Conservation (phyloP, 495 filamentous ascomycete species). For the Penicillium angulare region DNA sequence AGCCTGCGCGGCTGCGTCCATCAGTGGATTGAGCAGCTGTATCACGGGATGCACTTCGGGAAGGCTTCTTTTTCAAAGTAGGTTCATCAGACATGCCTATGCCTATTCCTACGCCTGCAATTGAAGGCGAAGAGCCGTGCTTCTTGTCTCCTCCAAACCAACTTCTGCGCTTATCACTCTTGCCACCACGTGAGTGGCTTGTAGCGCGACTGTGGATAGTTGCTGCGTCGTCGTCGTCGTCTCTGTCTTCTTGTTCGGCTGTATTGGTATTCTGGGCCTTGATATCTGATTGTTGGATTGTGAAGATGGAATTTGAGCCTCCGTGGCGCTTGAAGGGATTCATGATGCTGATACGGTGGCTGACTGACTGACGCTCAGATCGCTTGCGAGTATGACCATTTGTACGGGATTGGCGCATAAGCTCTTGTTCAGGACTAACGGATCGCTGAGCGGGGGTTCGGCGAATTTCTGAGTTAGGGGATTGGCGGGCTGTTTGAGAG, state of each 20-base stretch:
- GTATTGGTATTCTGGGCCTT: constrained; percentile 24
- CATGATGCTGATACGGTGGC: constrained; percentile 48
- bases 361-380: constrained; percentile 40
- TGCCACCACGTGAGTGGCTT: constrained; percentile 37
- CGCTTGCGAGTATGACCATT: constrained; percentile 35
- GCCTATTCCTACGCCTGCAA: constrained; percentile 23
- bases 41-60: constrained; percentile 32
- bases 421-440: constrained; percentile 39
- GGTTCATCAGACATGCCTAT: constrained; percentile 32
- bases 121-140: constrained; percentile 35
- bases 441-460: constrained; percentile 29
- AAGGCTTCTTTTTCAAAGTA: constrained; percentile 26
- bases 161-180: constrained; percentile 39
- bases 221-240: constrained; percentile 39
- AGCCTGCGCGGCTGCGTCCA: constrained; percentile 30
- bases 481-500: constrained; percentile 23
- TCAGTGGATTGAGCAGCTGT: constrained; percentile 33
- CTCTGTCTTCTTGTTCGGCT: constrained; percentile 25
- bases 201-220: constrained; percentile 47
- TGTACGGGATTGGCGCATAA: constrained; percentile 29
- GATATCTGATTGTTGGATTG: constrained; percentile 26
- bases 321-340: constrained; percentile 49
- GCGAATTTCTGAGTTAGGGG: constrained; percentile 22
- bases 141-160: constrained; percentile 44
- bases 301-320: constrained; percentile 34